A percentile compares a stretch with the other conserved stretches of the same genome.
Evolutionary conservation across 306 rosid species (phyloP).

Genomic region (Delonix regia): DNA sequence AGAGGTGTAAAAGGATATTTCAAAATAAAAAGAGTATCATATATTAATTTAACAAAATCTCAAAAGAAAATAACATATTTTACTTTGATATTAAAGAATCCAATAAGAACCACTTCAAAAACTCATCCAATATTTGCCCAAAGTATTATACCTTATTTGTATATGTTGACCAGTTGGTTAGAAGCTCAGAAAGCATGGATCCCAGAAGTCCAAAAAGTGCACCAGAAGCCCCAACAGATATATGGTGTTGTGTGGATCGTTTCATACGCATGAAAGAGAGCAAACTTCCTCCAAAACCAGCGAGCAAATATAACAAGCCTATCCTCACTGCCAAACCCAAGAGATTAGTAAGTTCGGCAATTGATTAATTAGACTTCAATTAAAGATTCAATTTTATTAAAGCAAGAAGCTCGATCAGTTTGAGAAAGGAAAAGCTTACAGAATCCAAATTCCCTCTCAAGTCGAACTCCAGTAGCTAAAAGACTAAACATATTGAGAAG

Average conservation of each 20-base stretch:
- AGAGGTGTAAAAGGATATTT: no score
- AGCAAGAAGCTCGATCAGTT: not conserved
- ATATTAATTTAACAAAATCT: no score
- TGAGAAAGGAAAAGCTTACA: slow-evolving; percentile 49
- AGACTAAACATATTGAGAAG: slow-evolving; percentile 82
- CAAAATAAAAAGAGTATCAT: no score
- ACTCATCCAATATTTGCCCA: no score
- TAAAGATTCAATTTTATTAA: not conserved
- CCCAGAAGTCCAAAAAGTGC: slow-evolving; percentile 93
- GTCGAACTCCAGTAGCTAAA: slow-evolving; percentile 71
- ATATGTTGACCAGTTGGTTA: slow-evolving; percentile 88
- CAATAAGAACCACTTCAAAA: no score
- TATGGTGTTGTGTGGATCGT: not conserved
- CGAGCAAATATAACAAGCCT: slow-evolving; percentile 61
- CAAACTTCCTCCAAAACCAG: slow-evolving; percentile 89
- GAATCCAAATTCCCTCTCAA: slow-evolving; percentile 89
- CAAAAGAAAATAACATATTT: no score
- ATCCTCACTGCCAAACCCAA: slow-evolving; percentile 69
- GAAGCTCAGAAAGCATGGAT: slow-evolving; percentile 94
- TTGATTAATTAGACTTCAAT: not conserved
- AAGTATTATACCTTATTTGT: slow-evolving; percentile 61
- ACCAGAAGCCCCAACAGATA: slow-evolving; percentile 95
- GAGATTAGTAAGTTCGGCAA: not conserved
- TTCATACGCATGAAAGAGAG: slow-evolving; percentile 49
- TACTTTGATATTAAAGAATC: no score